Evolutionary conservation across 208 protist genomes (phyloP), one percentile per base, ranked within the genome.

Genomic region (Crithidia brevicula): DNA sequence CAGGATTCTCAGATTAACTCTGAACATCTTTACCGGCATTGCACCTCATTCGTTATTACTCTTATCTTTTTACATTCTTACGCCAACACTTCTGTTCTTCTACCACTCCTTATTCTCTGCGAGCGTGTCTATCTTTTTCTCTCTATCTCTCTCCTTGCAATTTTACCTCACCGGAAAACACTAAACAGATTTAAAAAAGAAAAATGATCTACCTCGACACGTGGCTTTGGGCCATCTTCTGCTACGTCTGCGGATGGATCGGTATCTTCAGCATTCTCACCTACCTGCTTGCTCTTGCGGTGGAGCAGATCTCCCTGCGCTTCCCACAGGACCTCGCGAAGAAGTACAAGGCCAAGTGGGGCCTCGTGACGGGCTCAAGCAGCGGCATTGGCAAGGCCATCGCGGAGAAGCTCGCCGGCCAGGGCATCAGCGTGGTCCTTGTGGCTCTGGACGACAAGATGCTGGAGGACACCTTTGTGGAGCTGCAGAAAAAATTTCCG

Each of bases 311-410:
- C 46, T 69, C 84, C 18, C 33, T 93, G 45, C 72, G 80, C 28
- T 64, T 90, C 50, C 91, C 91, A 33, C 87, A 89, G 43, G 78
- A 94, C 67, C 79, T 94, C 27, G 84, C 88, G 59, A 83, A 86
- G 42, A 88, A 85, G 67, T 94, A 95, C 76, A 66, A 77, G 56
- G 83, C 88, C 5, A 72, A 92, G 66, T 97, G 91, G 89, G 91
- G 67, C 9, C 79, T 98, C 33, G 94, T 99, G 18, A 99, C 97
- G 20, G 97, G 97, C 59, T 85, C 86, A 11, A 97, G 95, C 64
- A 97, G 96, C 75, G 97, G 97, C 43, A 98, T 99, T 65, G 97
- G 97, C 28, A 95, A 91, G 68, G 96, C 91, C 27, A 97, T 98
- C 60, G 81, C 93, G 8, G 78, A 97, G 58, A 96, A 96, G 82